A percentile compares a stretch with the other conserved stretches of the same genome.
These are phyloP conservation scores for Harringtonia lauricola DNA, from an alignment of 2,329 filamentous ascomycete genomes.

Conservation along the genomic window DNA sequence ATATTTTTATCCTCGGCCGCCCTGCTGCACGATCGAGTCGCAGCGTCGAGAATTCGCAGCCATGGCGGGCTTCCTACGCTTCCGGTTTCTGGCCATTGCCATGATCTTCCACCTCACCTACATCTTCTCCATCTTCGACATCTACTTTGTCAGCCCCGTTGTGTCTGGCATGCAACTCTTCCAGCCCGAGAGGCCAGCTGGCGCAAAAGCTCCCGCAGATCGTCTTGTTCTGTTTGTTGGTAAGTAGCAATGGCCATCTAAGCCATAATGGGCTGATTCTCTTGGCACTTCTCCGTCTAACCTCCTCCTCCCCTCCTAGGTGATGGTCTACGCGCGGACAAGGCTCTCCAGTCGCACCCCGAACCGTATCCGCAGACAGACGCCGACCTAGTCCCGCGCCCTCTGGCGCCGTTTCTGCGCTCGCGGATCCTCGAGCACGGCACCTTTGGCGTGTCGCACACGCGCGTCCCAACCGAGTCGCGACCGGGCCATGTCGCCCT, in stretches of 20 bases:
- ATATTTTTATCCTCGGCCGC: too few species aligned
- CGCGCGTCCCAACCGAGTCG: slow-evolving; percentile 91
- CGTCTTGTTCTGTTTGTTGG: slow-evolving; percentile 90
- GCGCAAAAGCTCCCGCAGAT: slow-evolving; percentile 66
- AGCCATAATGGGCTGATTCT: not conserved
- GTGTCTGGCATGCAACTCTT: slow-evolving; percentile 90
- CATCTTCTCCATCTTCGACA: slow-evolving; percentile 92
- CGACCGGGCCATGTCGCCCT: slow-evolving; percentile 92
- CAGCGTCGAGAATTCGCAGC: too few species aligned
- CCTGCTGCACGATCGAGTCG: too few species aligned
- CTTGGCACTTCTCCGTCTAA: not conserved
- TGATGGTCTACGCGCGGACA: slow-evolving; percentile 92
- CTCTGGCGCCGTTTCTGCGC: slow-evolving; percentile 82
- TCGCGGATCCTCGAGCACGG: slow-evolving; percentile 80
- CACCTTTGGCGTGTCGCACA: slow-evolving; percentile 96
- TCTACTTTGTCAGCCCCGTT: slow-evolving; percentile 97
- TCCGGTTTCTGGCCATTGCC: slow-evolving; percentile 78
- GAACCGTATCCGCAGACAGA: slow-evolving; percentile 66
- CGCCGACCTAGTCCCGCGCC: slow-evolving; percentile 59
- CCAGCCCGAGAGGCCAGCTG: slow-evolving; percentile 48
- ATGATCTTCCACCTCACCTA: slow-evolving; percentile 90
- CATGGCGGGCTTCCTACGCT: slow-evolving; percentile 52
- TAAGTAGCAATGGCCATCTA: too few species aligned
- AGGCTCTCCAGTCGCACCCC: slow-evolving; percentile 87
- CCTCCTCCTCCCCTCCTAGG: slow-evolving; percentile 32